phyloP scores from a whole-genome alignment of 495 filamentous ascomycete species.

The Neurospora pannonica region DNA sequence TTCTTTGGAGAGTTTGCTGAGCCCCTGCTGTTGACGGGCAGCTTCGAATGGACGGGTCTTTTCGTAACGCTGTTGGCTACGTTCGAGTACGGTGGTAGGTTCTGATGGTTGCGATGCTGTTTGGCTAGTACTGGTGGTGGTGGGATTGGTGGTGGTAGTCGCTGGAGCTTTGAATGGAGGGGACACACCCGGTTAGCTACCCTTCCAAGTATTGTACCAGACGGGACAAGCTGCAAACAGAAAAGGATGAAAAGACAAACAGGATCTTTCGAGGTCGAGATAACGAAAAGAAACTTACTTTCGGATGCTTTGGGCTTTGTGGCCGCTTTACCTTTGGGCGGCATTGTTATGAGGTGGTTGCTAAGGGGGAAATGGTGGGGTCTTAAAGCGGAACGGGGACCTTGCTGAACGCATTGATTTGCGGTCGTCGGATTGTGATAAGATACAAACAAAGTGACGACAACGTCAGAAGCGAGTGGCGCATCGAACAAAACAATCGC shows the following conservation, averaged over 20 bases:
- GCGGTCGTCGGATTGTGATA: background rate
- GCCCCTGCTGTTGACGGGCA: constrained; percentile 17
- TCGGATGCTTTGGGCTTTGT: constrained; percentile 21
- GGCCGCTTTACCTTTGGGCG: constrained; percentile 23
- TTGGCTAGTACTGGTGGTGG: background rate
- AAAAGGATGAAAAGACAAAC: background rate
- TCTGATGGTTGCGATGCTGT: constrained; percentile 1
- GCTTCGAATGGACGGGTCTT: constrained; percentile 27
- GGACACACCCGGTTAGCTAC: background rate
- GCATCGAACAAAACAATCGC: background rate
- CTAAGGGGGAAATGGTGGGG: constrained; percentile 2
- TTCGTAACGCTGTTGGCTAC: constrained; percentile 25
- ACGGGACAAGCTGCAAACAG: background rate
- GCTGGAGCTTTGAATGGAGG: background rate
- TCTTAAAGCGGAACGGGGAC: background rate
- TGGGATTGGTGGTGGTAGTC: background rate
- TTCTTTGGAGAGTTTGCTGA: constrained; percentile 25
- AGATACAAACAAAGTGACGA: background rate
- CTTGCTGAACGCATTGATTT: background rate
- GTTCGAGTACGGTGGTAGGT: constrained; percentile 26
- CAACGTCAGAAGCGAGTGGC: background rate
- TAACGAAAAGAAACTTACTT: constrained; percentile 7
- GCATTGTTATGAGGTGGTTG: constrained; percentile 18
- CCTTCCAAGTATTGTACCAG: background rate
- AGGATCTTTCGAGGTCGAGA: background rate